Conservation (phyloP, 768 basidiomycete genomes). For the Boletus vinaceobasis region DNA sequence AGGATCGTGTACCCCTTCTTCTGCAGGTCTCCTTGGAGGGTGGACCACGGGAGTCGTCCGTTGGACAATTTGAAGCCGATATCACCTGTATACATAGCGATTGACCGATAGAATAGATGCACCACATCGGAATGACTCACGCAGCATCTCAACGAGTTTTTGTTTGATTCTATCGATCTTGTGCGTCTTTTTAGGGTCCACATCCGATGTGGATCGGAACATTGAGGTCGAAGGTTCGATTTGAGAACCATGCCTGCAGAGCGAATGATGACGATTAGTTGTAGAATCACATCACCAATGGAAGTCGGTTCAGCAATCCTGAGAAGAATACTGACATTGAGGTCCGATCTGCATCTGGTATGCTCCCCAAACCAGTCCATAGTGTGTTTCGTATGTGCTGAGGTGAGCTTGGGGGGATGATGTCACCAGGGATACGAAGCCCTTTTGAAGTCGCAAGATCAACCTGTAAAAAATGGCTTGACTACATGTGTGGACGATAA, state of each 20-base stretch:
- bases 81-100: not conserved
- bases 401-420: not conserved
- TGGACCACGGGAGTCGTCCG: conserved; percentile 9
- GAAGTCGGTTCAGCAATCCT: too few relatives aligned
- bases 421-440: not conserved
- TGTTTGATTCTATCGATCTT: conserved; percentile 5
- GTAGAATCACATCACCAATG: too few relatives aligned
- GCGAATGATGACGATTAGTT: not conserved
- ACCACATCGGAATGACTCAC: not conserved
- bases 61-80: conserved; percentile 5
- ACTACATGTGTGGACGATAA: too few relatives aligned
- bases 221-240: not conserved
- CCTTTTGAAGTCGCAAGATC: not conserved
- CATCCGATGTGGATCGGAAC: not conserved
- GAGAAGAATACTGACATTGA: not conserved
- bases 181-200: not conserved
- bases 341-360: too few relatives aligned
- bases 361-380: not conserved
- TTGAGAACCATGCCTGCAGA: not conserved
- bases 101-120: too few relatives aligned
- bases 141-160: conserved; percentile 4
- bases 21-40: conserved; percentile 2
- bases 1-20: conserved; percentile 2
- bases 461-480: not conserved
- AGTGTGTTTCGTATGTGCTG: not conserved